Evolutionary conservation across 352 stramenopile species (phyloP).

Genomic region (Blastocystis sp.): DNA sequence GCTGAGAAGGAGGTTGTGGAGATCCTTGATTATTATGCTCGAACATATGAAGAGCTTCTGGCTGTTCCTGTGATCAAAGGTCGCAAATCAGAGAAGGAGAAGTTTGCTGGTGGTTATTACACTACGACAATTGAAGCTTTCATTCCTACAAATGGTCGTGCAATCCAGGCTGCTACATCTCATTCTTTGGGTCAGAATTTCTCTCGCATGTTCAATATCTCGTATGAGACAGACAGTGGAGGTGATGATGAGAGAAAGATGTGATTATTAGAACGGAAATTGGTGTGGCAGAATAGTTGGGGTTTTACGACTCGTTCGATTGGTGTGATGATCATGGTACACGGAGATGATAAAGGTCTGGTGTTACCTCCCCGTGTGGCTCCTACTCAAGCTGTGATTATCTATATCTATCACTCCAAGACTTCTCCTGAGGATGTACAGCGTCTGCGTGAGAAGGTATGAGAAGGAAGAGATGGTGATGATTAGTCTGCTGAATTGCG

Average conservation of each 20-base stretch:
- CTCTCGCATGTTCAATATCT: conserved; percentile 98
- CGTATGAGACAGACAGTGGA: conserved; percentile 83
- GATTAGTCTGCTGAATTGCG: conserved; percentile 67
- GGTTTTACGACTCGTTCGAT: conserved; percentile 95
- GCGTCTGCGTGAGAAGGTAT: conserved; percentile 34
- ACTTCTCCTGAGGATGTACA: conserved; percentile 34
- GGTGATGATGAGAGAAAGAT: conserved; percentile 71
- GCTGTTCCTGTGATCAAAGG: conserved; percentile 97
- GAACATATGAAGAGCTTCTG: conserved; percentile 95
- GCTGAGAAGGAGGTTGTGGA: conserved; percentile 85
- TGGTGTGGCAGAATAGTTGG: conserved; percentile 96
- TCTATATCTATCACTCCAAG: conserved; percentile 74
- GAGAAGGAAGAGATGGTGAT: neutral
- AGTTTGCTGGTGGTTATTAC: conserved; percentile 93
- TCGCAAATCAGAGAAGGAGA: conserved; percentile 95
- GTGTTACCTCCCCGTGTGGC: conserved; percentile 92
- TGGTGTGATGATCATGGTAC: conserved; percentile 98
- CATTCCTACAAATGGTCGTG: conserved; percentile 85
- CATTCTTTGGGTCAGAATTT: conserved; percentile 99
- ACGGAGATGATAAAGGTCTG: conserved; percentile 97
- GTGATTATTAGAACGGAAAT: conserved; percentile 49
- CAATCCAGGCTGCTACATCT: conserved; percentile 94
- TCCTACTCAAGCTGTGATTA: conserved; percentile 86
- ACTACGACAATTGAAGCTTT: conserved; percentile 98
- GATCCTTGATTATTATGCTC: conserved; percentile 91